These are phyloP conservation scores for Trametes coccinea DNA, from an alignment of 768 basidiomycete genomes.

Conservation along the genomic window DNA sequence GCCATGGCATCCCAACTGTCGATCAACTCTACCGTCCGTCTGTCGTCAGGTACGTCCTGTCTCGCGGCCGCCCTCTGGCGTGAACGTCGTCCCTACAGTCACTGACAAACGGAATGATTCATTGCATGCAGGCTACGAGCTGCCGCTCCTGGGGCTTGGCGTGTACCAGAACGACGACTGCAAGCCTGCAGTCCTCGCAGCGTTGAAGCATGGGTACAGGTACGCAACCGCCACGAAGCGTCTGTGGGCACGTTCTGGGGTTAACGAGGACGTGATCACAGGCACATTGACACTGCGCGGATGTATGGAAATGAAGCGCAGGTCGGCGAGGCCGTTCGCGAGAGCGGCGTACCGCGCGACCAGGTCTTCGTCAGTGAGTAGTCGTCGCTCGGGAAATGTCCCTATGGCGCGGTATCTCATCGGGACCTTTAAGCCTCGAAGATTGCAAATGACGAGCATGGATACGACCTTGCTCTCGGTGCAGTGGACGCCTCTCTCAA, in stretches of 20 bases:
- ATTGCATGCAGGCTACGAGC: conserved; percentile 28
- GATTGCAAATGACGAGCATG: conserved; percentile 54
- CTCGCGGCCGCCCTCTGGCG: too few species aligned
- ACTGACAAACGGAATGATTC: too few species aligned
- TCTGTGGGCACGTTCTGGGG: not conserved
- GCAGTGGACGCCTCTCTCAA: conserved; percentile 61
- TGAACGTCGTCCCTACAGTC: too few species aligned
- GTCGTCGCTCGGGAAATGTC: not conserved
- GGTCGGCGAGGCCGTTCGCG: conserved; percentile 59
- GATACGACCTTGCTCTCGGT: conserved; percentile 59
- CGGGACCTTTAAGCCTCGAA: conserved; percentile 56
- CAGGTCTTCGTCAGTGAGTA: conserved; percentile 71
- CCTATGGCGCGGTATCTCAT: too few species aligned
- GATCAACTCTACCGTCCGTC: not conserved
- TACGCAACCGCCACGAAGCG: conserved; percentile 21
- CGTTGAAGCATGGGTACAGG: conserved; percentile 65
- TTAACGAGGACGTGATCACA: conserved; percentile 27
- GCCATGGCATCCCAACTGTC: not conserved
- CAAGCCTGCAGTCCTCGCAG: conserved; percentile 54
- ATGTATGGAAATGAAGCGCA: conserved; percentile 64
- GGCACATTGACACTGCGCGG: conserved; percentile 76
- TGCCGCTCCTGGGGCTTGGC: conserved; percentile 70
- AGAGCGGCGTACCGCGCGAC: conserved; percentile 54
- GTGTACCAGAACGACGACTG: conserved; percentile 67
- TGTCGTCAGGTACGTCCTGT: not conserved